Base-by-base conservation (phyloP, 371 early-diverging fungal genomes). In the Mitosporidium daphniae region DNA sequence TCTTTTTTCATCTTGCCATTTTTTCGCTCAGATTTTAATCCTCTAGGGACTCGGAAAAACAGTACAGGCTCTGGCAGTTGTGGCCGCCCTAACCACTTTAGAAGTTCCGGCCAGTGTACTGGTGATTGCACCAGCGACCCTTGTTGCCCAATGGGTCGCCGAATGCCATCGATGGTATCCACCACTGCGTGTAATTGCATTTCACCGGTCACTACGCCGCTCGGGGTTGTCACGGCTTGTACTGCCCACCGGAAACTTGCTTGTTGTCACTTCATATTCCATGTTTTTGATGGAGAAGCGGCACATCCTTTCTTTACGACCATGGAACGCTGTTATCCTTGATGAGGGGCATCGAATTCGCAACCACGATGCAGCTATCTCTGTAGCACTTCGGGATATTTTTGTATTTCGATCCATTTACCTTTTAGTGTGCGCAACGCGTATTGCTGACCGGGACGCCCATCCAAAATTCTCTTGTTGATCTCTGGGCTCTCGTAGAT, bases 281-380 rank as follows among this genome's bases (percentile, higher is more conserved):
- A 62, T 58, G 4, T 71, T 68, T 11, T 36, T 80, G 1, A 57
- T 63, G 18, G 47, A 53, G 0, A 59, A 78, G 34, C 40, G 59
- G 6, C 45, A 51, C 4, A 36, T 45, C 0, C 38, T 84, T 2
- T 29, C 70, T 6, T 51, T 53, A 8, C 50, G 57, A 23, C 40
- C 45, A 17, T 94, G 82, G 82, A 64, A 65, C 0, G 74, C 71
- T 30, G 59, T 63, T n/a, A 52, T 91, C 1, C 40, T 91, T 17
- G 95, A 94, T 45, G 95, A 94, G 48, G 95, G 91, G 0, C 95
- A 94, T 43, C 70, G 73, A 42, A 77, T 94, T 17, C 57, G 82
- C 30, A 91, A 91, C 31, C 74, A 77, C 0, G 73, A 80, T 33
- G 58, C 89, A 0, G 66, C 63, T 15, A 65, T 74, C 0, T 74